Percentiles rank a stretch among this genome's conserved stretches.
phyloP scores from a whole-genome alignment of 352 stramenopile genomes.

The Globisporangium cederbergense region DNA sequence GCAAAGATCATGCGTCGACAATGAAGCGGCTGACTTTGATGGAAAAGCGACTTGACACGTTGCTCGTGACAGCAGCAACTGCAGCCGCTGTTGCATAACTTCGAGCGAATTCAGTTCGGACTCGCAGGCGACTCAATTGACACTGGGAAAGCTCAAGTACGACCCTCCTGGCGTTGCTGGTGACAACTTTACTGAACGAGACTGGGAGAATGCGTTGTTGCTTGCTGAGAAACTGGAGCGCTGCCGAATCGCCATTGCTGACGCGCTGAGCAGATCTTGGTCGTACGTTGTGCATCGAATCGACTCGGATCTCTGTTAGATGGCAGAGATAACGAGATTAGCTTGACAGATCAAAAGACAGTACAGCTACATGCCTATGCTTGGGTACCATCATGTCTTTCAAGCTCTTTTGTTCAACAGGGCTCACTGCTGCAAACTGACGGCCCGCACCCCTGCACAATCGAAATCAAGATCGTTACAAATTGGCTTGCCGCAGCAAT shows the following conservation, averaged over 20 bases:
- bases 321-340: not conserved
- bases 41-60: conserved; percentile 39
- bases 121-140: conserved; percentile 21
- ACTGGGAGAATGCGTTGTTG: conserved; percentile 7
- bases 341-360: not conserved
- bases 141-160: conserved; percentile 42
- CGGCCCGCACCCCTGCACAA: conserved; percentile 38
- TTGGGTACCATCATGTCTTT: conserved; percentile 40
- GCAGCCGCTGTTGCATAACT: conserved; percentile 16
- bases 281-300: conserved; percentile 39
- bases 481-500: not conserved
- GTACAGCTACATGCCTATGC: not conserved
- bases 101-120: not conserved
- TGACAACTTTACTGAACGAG: conserved; percentile 8
- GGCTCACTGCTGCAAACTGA: conserved; percentile 51
- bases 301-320: conserved; percentile 29
- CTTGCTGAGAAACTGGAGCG: conserved; percentile 22
- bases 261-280: conserved; percentile 52
- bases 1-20: conserved; percentile 36
- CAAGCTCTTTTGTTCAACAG: conserved; percentile 15
- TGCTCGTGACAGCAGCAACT: conserved; percentile 16
- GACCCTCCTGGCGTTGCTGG: conserved; percentile 13
- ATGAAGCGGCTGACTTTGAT: conserved; percentile 36
- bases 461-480: not conserved
- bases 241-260: conserved; percentile 49